Conservation (phyloP, 2,329 filamentous ascomycete genomes). For the Hypomyces perniciosus region DNA sequence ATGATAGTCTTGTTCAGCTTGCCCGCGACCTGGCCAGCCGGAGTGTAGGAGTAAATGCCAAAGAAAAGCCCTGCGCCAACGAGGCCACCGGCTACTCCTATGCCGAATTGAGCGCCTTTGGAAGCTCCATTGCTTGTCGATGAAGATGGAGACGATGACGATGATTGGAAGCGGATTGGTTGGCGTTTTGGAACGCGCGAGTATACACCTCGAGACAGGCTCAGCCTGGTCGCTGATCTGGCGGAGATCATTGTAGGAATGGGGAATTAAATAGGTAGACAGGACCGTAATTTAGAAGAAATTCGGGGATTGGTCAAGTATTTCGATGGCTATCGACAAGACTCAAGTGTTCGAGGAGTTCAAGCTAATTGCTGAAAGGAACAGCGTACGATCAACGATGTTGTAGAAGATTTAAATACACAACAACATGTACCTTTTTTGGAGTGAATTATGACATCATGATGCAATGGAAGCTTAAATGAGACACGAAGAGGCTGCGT, state of each 20-base stretch:
- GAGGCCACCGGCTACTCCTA: constrained; percentile 39
- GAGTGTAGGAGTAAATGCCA: constrained; percentile 38
- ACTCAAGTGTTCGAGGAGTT: too few relatives aligned
- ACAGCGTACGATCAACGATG: too few relatives aligned
- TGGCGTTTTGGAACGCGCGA: constrained; percentile 4
- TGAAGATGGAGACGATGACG: constrained; percentile 2
- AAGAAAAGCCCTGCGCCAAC: constrained; percentile 38
- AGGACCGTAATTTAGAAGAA: too few relatives aligned
- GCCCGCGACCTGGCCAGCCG: constrained; percentile 34
- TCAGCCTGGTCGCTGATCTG: constrained; percentile 8
- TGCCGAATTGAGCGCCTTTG: constrained; percentile 29
- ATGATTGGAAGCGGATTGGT: constrained; percentile 8
- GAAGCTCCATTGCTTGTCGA: background rate
- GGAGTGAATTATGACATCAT: too few relatives aligned
- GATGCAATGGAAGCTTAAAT: too few relatives aligned
- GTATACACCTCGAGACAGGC: background rate
- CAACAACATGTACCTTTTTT: too few relatives aligned
- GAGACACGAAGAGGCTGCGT: too few relatives aligned
- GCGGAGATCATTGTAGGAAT: constrained; percentile 7
- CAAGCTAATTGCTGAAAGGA: too few relatives aligned
- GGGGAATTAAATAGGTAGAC: too few relatives aligned
- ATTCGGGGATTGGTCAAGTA: too few relatives aligned
- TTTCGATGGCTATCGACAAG: too few relatives aligned
- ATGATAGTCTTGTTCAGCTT: constrained; percentile 43
- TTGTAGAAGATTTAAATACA: too few relatives aligned